These are phyloP conservation scores for Puccinia horiana DNA, from an alignment of 1,284 basidiomycete species.

Conservation along the genomic window DNA sequence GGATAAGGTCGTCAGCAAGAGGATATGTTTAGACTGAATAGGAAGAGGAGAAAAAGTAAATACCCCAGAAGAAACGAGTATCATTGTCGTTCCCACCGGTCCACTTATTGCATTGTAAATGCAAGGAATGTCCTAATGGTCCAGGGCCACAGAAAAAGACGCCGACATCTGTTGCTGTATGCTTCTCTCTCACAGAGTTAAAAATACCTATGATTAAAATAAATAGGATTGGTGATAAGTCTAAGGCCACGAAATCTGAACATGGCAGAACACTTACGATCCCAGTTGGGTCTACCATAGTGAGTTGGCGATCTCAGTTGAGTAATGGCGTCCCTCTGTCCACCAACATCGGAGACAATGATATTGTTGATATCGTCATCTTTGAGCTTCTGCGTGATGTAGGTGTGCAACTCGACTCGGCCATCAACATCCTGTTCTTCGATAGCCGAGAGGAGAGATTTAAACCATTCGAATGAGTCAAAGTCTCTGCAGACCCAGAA, in stretches of 20 bases:
- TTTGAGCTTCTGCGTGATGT: slow-evolving; percentile 81
- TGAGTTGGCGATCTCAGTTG: slow-evolving; percentile 83
- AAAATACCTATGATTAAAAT: slow-evolving; percentile 69
- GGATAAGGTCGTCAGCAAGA: background rate
- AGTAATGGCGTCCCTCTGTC: slow-evolving; percentile 82
- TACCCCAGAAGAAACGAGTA: slow-evolving; percentile 80
- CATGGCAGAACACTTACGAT: slow-evolving; percentile 49
- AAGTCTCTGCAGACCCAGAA: slow-evolving; percentile 57
- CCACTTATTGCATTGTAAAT: slow-evolving; percentile 77
- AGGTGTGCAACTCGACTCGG: slow-evolving; percentile 72
- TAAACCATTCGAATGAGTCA: slow-evolving; percentile 79
- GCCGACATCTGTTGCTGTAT: slow-evolving; percentile 79
- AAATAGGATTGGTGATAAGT: background rate
- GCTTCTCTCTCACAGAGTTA: slow-evolving; percentile 71
- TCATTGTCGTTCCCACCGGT: slow-evolving; percentile 69
- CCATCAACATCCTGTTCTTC: slow-evolving; percentile 82
- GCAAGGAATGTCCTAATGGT: slow-evolving; percentile 70
- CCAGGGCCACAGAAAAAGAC: slow-evolving; percentile 73
- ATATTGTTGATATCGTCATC: slow-evolving; percentile 88
- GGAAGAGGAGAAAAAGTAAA: background rate
- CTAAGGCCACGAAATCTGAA: background rate
- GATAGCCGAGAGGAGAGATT: slow-evolving; percentile 83
- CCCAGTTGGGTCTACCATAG: slow-evolving; percentile 77
- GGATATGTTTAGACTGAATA: background rate
- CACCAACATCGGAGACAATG: slow-evolving; percentile 77